A percentile compares a stretch with the other conserved stretches of the same genome.
Conservation (phyloP, 306 rosid genomes). For the Ormosia semicastrata region DNA sequence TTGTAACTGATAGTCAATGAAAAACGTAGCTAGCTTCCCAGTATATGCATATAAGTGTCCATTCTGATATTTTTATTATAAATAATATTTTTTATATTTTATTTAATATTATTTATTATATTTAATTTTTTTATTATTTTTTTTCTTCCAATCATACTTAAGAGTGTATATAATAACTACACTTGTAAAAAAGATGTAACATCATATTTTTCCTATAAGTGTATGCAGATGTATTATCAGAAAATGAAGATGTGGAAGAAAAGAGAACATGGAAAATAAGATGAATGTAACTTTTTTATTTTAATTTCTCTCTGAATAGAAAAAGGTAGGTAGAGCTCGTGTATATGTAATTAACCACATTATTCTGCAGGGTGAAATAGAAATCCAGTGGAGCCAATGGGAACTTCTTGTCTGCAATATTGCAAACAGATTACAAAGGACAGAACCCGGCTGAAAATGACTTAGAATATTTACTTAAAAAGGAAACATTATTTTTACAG, state of each 20-base stretch:
- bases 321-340: background rate
- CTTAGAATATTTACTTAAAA: conserved; percentile 1
- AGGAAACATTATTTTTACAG: background rate
- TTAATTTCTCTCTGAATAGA: background rate
- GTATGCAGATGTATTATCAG: background rate
- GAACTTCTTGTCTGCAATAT: conserved; percentile 25
- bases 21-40: background rate
- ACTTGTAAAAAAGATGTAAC: too few species aligned
- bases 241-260: background rate
- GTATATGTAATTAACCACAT: background rate
- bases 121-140: too few species aligned
- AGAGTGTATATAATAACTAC: too few species aligned
- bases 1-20: background rate
- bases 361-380: conserved; percentile 3
- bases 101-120: too few species aligned
- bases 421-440: conserved; percentile 22
- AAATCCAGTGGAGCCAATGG: conserved; percentile 18
- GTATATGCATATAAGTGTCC: too few species aligned
- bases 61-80: too few species aligned
- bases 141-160: too few species aligned
- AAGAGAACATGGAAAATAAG: background rate
- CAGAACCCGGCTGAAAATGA: conserved; percentile 21
- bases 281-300: background rate
- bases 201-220: too few species aligned
- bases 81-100: too few species aligned